Conservation (phyloP, 2,329 filamentous ascomycete genomes). For the Calonectria crousiana region DNA sequence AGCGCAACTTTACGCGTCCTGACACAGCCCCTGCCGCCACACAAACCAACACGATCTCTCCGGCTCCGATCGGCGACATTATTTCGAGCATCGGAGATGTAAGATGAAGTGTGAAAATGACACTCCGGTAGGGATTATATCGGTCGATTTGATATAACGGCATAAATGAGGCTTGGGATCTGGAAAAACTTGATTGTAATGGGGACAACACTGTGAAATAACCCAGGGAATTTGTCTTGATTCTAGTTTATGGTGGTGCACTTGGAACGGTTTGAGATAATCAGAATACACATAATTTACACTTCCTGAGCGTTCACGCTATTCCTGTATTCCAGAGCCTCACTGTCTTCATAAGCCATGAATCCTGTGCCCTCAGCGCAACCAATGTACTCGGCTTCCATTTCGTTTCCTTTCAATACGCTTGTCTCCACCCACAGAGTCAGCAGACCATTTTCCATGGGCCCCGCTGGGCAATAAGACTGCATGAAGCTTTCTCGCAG, state of each 20-base stretch:
- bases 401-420: constrained; percentile 13
- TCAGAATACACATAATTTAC: not conserved
- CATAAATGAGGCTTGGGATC: not conserved
- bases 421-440: constrained; percentile 16
- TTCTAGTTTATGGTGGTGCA: not conserved
- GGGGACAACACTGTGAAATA: not conserved
- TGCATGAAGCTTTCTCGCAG: constrained; percentile 11
- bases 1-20: not conserved
- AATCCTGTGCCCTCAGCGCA: constrained; percentile 21
- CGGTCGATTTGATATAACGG: no score
- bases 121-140: not conserved
- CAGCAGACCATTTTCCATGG: constrained; percentile 5
- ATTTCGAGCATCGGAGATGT: not conserved
- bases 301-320: not conserved
- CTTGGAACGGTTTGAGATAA: not conserved
- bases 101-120: no score
- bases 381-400: constrained; percentile 18
- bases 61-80: not conserved
- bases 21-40: not conserved
- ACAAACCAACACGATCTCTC: not conserved
- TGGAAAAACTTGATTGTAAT: not conserved
- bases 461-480: not conserved
- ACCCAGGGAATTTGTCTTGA: not conserved
- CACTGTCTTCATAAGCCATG: constrained; percentile 19
- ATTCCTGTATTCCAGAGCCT: not conserved